phyloP scores from a whole-genome alignment of 2,329 filamentous ascomycete species.

The Botrytis cinerea region DNA sequence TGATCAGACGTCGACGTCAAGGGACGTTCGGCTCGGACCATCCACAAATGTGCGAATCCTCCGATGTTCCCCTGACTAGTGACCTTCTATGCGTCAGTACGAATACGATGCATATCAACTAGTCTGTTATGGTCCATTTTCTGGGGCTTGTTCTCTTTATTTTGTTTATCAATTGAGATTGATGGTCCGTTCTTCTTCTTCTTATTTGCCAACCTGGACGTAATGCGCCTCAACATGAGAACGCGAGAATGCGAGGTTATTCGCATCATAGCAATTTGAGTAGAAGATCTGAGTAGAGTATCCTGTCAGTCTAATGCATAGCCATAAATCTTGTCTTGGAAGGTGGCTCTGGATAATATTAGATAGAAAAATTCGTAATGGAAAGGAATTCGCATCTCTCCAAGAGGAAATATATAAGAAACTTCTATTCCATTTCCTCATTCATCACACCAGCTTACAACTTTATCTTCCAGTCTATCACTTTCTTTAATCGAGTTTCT shows the following conservation, averaged over 20 bases:
- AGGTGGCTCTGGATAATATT: not conserved
- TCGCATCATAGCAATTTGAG: not conserved
- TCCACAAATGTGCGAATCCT: not conserved
- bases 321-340: not conserved
- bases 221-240: not conserved
- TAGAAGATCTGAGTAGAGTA: not conserved
- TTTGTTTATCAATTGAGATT: not conserved
- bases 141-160: not conserved
- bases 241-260: not conserved
- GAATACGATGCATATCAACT: conserved; percentile 1
- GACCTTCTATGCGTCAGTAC: not conserved
- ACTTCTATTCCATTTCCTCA: not conserved
- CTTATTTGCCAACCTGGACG: not conserved
- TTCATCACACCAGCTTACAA: not conserved
- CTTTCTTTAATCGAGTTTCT: not conserved
- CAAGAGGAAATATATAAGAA: not conserved
- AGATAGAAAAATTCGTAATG: not conserved
- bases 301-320: not conserved
- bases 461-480: not conserved
- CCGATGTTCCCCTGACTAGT: not conserved
- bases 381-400: not conserved
- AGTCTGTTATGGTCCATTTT: not conserved
- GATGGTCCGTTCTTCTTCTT: no score
- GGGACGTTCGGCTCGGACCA: not conserved
- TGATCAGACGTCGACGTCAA: not conserved